A percentile compares a stretch with the other conserved stretches of the same genome.
These are phyloP conservation scores for Xylaria telfairii DNA, from an alignment of 495 filamentous ascomycete genomes.

Conservation along the genomic window DNA sequence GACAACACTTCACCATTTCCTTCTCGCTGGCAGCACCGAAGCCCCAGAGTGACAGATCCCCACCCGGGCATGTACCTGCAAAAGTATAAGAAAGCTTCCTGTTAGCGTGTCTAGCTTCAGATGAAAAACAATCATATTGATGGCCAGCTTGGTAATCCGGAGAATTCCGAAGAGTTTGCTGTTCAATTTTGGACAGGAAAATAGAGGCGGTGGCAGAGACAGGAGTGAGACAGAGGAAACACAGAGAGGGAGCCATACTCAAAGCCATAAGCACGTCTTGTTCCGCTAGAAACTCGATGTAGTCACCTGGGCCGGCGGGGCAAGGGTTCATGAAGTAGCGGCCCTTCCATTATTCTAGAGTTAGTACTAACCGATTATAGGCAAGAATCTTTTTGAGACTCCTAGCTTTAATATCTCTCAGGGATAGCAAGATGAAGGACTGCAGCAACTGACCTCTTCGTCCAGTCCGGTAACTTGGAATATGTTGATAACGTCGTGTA, in stretches of 20 bases:
- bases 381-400: neutral
- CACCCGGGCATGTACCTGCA: slow-evolving; percentile 55
- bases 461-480: slow-evolving; percentile 82
- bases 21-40: slow-evolving; percentile 69
- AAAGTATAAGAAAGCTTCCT: neutral
- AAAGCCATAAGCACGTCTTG: slow-evolving; percentile 76
- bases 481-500: slow-evolving; percentile 82
- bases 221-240: too few species aligned
- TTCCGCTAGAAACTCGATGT: slow-evolving; percentile 80
- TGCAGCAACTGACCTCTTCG: slow-evolving; percentile 34
- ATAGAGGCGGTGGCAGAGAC: slow-evolving; percentile 49
- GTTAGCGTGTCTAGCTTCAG: slow-evolving; percentile 1
- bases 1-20: slow-evolving; percentile 73
- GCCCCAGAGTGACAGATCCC: slow-evolving; percentile 76
- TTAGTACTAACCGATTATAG: neutral
- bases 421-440: neutral
- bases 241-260: slow-evolving; percentile 56
- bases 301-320: slow-evolving; percentile 69
- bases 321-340: slow-evolving; percentile 79
- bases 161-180: neutral
- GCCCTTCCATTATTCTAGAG: slow-evolving; percentile 48
- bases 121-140: neutral
- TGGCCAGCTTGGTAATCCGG: neutral
- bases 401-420: neutral
- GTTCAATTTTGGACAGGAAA: slow-evolving; percentile 6